These are phyloP conservation scores for Fabrea salina DNA, from an alignment of 169 alveolate genomes.

Conservation along the genomic window DNA sequence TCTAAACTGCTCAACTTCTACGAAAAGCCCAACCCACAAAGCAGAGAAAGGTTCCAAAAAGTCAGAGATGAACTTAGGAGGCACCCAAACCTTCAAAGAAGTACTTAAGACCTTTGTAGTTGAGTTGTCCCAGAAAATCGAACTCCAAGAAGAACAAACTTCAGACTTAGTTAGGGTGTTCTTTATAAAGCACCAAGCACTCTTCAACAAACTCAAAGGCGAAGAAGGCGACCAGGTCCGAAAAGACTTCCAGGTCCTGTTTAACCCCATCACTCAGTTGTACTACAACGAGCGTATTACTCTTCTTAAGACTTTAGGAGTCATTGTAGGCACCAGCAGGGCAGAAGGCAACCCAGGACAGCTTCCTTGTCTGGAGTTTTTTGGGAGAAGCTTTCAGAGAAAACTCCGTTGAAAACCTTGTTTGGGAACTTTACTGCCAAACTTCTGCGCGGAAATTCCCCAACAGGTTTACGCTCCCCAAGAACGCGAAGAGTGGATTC, in stretches of 20 bases:
- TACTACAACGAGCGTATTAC: conserved; percentile 27
- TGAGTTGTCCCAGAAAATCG: neutral
- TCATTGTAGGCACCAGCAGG: neutral
- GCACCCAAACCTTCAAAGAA: neutral
- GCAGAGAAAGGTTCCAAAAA: neutral
- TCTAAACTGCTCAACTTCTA: conserved; percentile 7
- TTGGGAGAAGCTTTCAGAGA: neutral
- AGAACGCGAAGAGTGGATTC: conserved; percentile 27
- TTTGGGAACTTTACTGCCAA: neutral
- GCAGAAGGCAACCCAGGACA: neutral
- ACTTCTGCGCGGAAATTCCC: neutral
- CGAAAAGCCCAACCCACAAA: neutral
- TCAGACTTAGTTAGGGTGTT: neutral
- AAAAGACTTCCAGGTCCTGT: neutral
- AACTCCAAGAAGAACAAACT: conserved; percentile 3
- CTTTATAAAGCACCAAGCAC: neutral
- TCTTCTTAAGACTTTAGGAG: neutral
- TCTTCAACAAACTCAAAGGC: neutral
- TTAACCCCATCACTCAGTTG: neutral
- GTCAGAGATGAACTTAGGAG: neutral
- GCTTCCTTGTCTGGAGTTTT: neutral
- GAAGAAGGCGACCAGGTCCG: neutral
- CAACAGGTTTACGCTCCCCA: neutral
- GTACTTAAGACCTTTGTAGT: neutral
- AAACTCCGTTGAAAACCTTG: neutral